Conservation (phyloP, 345 rosid genomes). For the Pistacia vera region DNA sequence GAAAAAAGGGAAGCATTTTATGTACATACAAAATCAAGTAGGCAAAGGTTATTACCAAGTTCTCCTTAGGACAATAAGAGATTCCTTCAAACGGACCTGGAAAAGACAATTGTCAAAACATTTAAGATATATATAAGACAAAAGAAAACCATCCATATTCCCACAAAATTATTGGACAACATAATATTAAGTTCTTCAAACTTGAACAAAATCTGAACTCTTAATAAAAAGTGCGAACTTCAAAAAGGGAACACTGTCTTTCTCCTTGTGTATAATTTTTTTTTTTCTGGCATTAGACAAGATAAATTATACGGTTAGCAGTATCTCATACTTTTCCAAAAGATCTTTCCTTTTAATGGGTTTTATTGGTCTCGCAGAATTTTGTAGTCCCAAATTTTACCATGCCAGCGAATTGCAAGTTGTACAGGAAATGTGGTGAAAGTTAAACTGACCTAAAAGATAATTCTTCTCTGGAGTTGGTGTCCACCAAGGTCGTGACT, state of each 20-base stretch:
- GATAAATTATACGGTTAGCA: background rate
- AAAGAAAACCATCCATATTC: background rate
- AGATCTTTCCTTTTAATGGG: background rate
- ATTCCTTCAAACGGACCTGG: slow-evolving; percentile 91
- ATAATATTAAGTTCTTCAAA: background rate
- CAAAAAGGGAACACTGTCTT: background rate
- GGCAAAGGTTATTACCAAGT: slow-evolving; percentile 51
- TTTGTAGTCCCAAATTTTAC: slow-evolving; percentile 4
- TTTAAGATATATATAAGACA: slow-evolving; percentile 7
- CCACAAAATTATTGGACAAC: background rate
- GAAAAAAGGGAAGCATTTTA: slow-evolving; percentile 11
- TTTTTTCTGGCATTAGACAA: slow-evolving; percentile 6
- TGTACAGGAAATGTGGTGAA: background rate
- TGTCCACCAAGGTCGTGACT: slow-evolving; percentile 97
- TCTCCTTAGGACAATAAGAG: slow-evolving; percentile 62
- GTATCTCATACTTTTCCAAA: background rate
- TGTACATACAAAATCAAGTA: slow-evolving; percentile 8
- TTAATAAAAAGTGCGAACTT: background rate
- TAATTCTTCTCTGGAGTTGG: slow-evolving; percentile 80
- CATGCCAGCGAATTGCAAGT: slow-evolving; percentile 4
- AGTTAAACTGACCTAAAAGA: slow-evolving; percentile 63
- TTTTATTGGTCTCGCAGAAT: background rate
- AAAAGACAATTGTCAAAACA: slow-evolving; percentile 7
- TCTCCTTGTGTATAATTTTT: background rate
- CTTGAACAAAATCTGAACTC: background rate